Evolutionary conservation across 495 filamentous ascomycete species (phyloP).

Genomic region (Symbiotaphrina buchneri): DNA sequence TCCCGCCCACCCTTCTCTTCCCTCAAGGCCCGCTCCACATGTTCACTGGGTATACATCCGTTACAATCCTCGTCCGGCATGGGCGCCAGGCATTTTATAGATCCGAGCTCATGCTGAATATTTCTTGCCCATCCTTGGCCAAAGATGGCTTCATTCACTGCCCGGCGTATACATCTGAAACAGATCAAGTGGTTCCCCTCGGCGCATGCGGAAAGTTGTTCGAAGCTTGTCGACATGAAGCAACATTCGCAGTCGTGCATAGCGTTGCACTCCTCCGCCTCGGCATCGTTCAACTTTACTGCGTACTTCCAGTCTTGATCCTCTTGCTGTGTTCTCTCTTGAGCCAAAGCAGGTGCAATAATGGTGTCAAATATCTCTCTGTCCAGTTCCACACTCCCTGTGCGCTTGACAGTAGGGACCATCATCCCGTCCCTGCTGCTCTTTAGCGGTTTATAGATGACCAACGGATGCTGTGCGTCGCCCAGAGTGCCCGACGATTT

Average conservation of each 20-base stretch:
- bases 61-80: conserved; percentile 36
- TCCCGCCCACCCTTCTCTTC: conserved; percentile 44
- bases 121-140: conserved; percentile 80
- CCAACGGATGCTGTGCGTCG: conserved; percentile 34
- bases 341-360: conserved; percentile 35
- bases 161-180: conserved; percentile 58
- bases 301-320: conserved; percentile 39
- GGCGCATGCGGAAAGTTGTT: conserved; percentile 57
- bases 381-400: conserved; percentile 60
- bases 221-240: conserved; percentile 53
- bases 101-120: conserved; percentile 43
- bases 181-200: conserved; percentile 60
- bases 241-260: conserved; percentile 86
- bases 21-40: conserved; percentile 48
- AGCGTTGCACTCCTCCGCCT: conserved; percentile 47
- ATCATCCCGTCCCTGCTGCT: conserved; percentile 18
- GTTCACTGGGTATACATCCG: conserved; percentile 42
- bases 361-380: conserved; percentile 48
- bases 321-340: conserved; percentile 31
- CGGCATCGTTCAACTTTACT: conserved; percentile 40
- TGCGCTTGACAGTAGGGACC: conserved; percentile 39
- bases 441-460: conserved; percentile 36
- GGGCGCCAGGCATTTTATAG: conserved; percentile 62
- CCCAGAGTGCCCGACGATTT: conserved; percentile 29
- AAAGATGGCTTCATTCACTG: conserved; percentile 66